These are phyloP conservation scores for Mortierella sp. DNA, from an alignment of 371 early-diverging fungal species.

Conservation along the genomic window DNA sequence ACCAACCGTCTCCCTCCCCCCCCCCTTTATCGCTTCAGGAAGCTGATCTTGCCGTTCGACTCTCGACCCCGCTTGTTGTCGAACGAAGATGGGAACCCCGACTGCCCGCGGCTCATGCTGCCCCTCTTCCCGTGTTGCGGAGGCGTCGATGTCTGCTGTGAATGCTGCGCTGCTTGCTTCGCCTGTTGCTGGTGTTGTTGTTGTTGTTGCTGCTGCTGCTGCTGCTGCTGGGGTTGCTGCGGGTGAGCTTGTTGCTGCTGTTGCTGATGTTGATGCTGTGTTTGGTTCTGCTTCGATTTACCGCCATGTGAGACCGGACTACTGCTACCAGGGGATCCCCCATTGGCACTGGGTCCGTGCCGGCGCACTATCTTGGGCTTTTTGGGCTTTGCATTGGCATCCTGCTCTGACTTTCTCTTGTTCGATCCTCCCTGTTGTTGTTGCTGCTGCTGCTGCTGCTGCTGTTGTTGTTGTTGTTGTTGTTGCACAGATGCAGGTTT, in stretches of 20 bases:
- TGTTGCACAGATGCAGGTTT: slow-evolving; percentile 16
- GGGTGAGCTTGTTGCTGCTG: background rate
- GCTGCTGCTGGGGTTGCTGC: slow-evolving; percentile 21
- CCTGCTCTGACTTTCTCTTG: slow-evolving; percentile 38
- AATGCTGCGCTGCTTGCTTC: background rate
- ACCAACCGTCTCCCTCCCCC: too few relatives aligned
- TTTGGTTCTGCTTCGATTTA: slow-evolving; percentile 5
- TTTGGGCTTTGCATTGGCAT: slow-evolving; percentile 19
- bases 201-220: slow-evolving; percentile 16
- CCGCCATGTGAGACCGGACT: slow-evolving; percentile 15
- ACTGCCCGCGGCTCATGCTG: slow-evolving; percentile 5
- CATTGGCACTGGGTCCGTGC: slow-evolving; percentile 13
- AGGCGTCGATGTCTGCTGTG: background rate
- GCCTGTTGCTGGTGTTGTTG: slow-evolving; percentile 5
- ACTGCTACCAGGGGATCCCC: slow-evolving; percentile 22
- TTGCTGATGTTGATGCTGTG: slow-evolving; percentile 8
- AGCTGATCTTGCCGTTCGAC: slow-evolving; percentile 30
- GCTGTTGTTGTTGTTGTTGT: slow-evolving; percentile 16
- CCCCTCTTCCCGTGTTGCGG: slow-evolving; percentile 17
- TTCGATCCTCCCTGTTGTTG: slow-evolving; percentile 14
- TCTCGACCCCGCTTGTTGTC: slow-evolving; percentile 23
- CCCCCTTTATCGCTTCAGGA: slow-evolving; percentile 24
- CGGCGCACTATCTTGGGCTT: slow-evolving; percentile 41
- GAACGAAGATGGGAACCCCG: slow-evolving; percentile 5
- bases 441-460: slow-evolving; percentile 11